phyloP scores from a whole-genome alignment of 2,329 filamentous ascomycete genomes.

The Seiridium unicorne region DNA sequence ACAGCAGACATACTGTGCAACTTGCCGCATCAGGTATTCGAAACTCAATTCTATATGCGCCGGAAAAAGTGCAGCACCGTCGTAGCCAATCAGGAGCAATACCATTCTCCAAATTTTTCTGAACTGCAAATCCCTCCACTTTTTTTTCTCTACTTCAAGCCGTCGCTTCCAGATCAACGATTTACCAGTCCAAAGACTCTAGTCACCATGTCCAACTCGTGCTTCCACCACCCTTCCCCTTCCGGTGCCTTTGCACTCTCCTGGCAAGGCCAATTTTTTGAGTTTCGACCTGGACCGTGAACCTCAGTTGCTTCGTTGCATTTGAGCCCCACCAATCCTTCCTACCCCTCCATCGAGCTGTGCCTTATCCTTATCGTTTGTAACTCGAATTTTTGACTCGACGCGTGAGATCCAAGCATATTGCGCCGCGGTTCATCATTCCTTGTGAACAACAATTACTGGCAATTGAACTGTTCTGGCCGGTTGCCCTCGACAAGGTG shows the following conservation, averaged over 20 bases:
- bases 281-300: not conserved
- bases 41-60: not conserved
- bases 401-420: not conserved
- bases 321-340: not conserved
- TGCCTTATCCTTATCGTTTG: slow-evolving; percentile 8
- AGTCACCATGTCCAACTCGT: slow-evolving; percentile 1
- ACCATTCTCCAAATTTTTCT: not conserved
- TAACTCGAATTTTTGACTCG: not conserved
- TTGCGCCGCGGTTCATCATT: not conserved
- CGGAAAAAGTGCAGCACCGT: not conserved
- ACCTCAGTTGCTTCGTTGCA: not conserved
- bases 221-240: not conserved
- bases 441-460: not conserved
- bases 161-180: not conserved
- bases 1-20: not conserved
- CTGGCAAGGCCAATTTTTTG: not conserved
- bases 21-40: not conserved
- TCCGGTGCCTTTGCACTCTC: slow-evolving; percentile 5
- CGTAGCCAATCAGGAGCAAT: not conserved
- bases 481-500: not conserved
- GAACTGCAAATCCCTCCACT: not conserved
- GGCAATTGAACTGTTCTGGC: not conserved
- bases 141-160: slow-evolving; percentile 7
- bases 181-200: not conserved
- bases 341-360: not conserved